Evolutionary conservation across 768 basidiomycete species (phyloP), one percentile per base, ranked within the genome.

Genomic region (Paxillus rubicundulus): DNA sequence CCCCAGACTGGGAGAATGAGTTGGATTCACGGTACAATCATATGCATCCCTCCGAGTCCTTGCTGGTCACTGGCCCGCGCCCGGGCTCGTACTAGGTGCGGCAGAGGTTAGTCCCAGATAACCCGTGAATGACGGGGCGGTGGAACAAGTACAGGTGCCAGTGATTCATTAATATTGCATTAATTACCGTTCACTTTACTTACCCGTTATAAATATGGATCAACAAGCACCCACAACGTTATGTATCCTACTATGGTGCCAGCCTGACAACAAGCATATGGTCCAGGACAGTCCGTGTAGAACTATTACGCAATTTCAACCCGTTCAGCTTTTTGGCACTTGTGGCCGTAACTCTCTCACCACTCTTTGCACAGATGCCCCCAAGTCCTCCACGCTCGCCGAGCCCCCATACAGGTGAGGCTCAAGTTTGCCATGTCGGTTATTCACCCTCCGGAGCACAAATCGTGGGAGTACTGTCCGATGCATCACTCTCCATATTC

Each of bases 391-490:
- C 7, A 42, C 41, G 13, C 6, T 14, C 21, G 2, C 20, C 13
- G 20, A 27, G 14, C 24, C 10, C 20, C 1, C 41, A 7, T 8
- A 5, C 21, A 20, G 21, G 2, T 10, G 5, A 24, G 27, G 7
- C 18, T 21, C 8, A n/a, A 18, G 13, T 51, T 14, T 10, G 9
- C 36, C 18, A 8, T 30, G 12, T 53, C 9, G 47, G 41, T 9
- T 59, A 52, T 42, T 59, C 55, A 14, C 47, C 55, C 21, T 52
- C 56, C 18, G 55, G 55, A 1, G n/a, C 16, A 14, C 50, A 40
- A 10, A 47, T 59, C 13, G 39, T 50, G 3, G 46, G 52, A 13
- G 55, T 51, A 18, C 44, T 51, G 2, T 20, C 17, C 14, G 39
- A 53, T 14, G 42, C 28, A 17, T 27, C 18, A 14, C 33, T 57